Percentiles rank a stretch among this genome's conserved stretches.
Evolutionary conservation across 2,329 filamentous ascomycete species (phyloP).

Genomic region (Cercospora sojina): DNA sequence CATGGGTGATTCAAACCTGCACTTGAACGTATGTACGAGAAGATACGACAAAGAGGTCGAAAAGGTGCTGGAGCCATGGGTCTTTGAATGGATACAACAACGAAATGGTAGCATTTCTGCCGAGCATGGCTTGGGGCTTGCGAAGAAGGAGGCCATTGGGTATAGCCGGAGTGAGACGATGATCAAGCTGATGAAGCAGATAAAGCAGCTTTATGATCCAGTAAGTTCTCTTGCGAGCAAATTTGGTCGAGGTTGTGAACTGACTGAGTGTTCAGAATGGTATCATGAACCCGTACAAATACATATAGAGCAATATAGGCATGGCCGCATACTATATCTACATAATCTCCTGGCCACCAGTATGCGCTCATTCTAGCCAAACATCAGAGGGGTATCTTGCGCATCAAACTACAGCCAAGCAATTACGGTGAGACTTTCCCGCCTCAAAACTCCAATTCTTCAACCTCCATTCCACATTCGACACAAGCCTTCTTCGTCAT

Average conservation of each 20-base stretch:
- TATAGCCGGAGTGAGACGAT: constrained; percentile 89
- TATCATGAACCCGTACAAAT: constrained; percentile 99
- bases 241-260: neutral
- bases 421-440: neutral
- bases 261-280: constrained; percentile 64
- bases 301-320: constrained; percentile 55
- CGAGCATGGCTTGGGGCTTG: constrained; percentile 89
- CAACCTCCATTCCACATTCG: constrained; percentile 66
- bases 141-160: constrained; percentile 93
- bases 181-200: constrained; percentile 87
- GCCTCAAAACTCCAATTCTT: constrained; percentile 61
- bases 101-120: constrained; percentile 91
- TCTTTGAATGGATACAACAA: constrained; percentile 94
- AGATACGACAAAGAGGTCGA: constrained; percentile 86
- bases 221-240: constrained; percentile 55
- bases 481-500: constrained; percentile 74
- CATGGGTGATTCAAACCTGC: constrained; percentile 95
- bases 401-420: neutral
- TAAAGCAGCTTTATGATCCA: constrained; percentile 92
- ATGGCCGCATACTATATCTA: neutral
- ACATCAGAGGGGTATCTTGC: constrained; percentile 2
- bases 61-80: constrained; percentile 83
- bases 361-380: neutral
- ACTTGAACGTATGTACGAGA: constrained; percentile 83
- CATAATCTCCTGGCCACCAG: neutral